Base-by-base conservation (phyloP, 306 rosid species). In the Abrus precatorius region DNA sequence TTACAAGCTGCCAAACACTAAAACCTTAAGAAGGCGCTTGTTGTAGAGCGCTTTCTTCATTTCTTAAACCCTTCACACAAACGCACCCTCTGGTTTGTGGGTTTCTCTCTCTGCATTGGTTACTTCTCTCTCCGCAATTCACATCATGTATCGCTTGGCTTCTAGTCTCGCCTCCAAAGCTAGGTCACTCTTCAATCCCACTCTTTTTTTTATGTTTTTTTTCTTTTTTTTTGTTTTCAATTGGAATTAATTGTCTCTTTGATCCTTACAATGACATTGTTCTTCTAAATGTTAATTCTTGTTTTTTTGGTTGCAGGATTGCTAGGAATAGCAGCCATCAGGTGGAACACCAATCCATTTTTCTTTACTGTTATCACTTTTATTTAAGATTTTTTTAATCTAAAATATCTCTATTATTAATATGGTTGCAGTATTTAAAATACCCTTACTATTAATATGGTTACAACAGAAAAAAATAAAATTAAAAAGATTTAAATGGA, bases 121-220 rank as follows among this genome's bases (percentile, higher is more conserved):
- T 4, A 13, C 7, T 13, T 5, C 53, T 63, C 47, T 50, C 27
- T 8, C 61, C 65, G n/a, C 33, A 10, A 20, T n/a, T 53, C 56
- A 41, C 76, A 69, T 14, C 27, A 92, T 92, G 95, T 88, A 89
- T 75, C 97, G 95, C 9, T 83, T 87, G 71, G 93, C 93, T 47
- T 55, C 91, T 69, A 81, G 81, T 77, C 84, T 92, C 71, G 95
- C 97, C 47, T 89, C 92, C 82, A 90, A 87, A 76, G 92, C 90
- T 54, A 84, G 97, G 97, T 90, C 49, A 44, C 76, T 20, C 69
- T 48, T 38, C 2, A n/a, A 68, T 32, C 9, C 49, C 47, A 3
- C 45, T 61, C 28, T n/a, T 33, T 20, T 5, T 8, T 53, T 48
- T 20, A n/a, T n/a, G n/a, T 62, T 38, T 41, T 32, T 4, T 40